Conservation (phyloP, 345 rosid genomes). For the Salix udensis region DNA sequence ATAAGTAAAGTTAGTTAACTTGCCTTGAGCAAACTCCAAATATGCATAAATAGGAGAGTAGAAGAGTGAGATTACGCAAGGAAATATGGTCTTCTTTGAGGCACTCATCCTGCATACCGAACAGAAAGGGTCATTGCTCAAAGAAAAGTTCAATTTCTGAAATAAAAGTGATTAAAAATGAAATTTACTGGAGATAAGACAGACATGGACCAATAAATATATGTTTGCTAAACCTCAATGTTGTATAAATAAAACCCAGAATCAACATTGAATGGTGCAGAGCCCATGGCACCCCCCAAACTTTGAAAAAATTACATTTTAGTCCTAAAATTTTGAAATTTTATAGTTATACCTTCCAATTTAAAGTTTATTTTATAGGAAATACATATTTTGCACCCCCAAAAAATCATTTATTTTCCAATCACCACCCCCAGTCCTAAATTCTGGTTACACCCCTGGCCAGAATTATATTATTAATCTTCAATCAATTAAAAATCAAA, state of each 20-base stretch:
- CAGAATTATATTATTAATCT: background rate
- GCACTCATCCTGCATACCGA: constrained; percentile 64
- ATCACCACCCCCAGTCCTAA: no score
- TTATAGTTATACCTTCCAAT: no score
- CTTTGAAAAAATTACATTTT: no score
- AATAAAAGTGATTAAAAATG: background rate
- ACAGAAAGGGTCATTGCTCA: background rate
- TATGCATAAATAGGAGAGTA: constrained; percentile 65
- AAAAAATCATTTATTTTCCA: no score
- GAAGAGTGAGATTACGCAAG: constrained; percentile 70
- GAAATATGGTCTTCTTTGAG: constrained; percentile 72
- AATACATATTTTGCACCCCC: no score
- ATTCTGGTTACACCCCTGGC: no score
- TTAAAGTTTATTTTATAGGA: no score
- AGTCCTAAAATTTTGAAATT: no score
- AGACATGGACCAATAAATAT: background rate
- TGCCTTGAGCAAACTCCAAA: constrained; percentile 92
- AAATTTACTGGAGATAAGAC: background rate
- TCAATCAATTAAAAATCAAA: background rate
- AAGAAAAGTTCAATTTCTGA: no score
- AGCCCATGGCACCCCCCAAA: no score
- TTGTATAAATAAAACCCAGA: background rate
- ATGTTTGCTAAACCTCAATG: background rate
- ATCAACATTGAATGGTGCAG: no score
- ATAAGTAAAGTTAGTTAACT: constrained; percentile 16